Conservation (phyloP, 2,329 filamentous ascomycete genomes). For the Ophiostoma sp. region DNA sequence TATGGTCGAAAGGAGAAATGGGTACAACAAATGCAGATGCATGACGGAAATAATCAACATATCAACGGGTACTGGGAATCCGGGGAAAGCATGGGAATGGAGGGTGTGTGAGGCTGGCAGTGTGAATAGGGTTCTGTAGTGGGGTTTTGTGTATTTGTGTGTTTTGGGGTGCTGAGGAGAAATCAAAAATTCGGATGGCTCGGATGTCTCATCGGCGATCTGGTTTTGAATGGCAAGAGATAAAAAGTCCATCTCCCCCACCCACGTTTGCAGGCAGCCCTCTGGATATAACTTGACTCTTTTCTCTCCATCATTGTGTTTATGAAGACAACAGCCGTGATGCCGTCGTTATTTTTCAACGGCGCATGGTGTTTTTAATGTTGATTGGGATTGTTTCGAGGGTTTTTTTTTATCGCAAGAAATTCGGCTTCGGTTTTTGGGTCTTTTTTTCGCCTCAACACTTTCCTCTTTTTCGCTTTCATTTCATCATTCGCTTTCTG, state of each 20-base stretch:
- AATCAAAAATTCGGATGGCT: constrained; percentile 22
- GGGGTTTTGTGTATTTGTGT: constrained; percentile 9
- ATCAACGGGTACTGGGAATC: constrained; percentile 15
- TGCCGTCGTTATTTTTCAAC: not conserved
- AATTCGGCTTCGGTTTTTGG: not conserved
- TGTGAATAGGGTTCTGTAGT: not conserved
- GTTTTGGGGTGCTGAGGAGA: constrained; percentile 23
- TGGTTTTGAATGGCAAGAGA: constrained; percentile 14
- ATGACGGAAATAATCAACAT: not conserved
- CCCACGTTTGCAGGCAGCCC: not conserved
- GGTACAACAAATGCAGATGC: not conserved
- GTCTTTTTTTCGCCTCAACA: no score
- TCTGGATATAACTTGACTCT: constrained; percentile 49
- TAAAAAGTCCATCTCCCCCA: constrained; percentile 15
- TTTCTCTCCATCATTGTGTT: constrained; percentile 47
- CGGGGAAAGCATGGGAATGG: constrained; percentile 10
- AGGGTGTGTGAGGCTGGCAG: constrained; percentile 2
- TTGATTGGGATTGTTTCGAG: not conserved
- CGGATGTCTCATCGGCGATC: constrained; percentile 21
- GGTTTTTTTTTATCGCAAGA: not conserved
- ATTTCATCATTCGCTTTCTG: not conserved
- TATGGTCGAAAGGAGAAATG: no score
- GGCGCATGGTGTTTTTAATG: not conserved
- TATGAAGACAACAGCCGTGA: not conserved
- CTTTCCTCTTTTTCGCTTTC: not conserved